Percentiles rank a stretch among this genome's conserved stretches.
phyloP scores from a whole-genome alignment of 805 yeast genomes.

The Sugiyamaella chiloensis region DNA sequence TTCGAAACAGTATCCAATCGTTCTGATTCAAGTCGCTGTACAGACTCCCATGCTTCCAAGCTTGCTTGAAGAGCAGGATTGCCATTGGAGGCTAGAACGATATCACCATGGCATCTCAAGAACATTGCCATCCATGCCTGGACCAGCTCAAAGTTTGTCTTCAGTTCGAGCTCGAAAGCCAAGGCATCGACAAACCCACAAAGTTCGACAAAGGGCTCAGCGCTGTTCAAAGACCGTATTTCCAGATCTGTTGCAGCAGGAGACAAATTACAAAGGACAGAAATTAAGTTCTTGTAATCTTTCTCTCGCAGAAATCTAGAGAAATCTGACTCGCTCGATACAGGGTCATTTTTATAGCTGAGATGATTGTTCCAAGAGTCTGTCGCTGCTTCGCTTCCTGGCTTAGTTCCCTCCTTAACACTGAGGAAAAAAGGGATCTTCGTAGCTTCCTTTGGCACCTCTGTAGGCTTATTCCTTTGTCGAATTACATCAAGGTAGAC shows the following conservation, averaged over 20 bases:
- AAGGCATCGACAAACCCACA: slow-evolving; percentile 65
- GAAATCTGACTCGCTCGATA: slow-evolving; percentile 50
- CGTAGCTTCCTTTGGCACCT: slow-evolving; percentile 81
- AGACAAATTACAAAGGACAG: slow-evolving; percentile 54
- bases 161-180: slow-evolving; percentile 51
- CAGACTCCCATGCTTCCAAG: slow-evolving; percentile 47
- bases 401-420: slow-evolving; percentile 51
- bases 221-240: slow-evolving; percentile 65
- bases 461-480: slow-evolving; percentile 83
- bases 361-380: slow-evolving; percentile 12
- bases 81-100: slow-evolving; percentile 40
- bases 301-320: slow-evolving; percentile 62
- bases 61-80: slow-evolving; percentile 41
- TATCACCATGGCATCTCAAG: slow-evolving; percentile 78
- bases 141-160: slow-evolving; percentile 67
- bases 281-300: slow-evolving; percentile 52
- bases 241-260: slow-evolving; percentile 85
- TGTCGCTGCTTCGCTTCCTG: slow-evolving; percentile 31
- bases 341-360: slow-evolving; percentile 5
- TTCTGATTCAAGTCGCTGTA: slow-evolving; percentile 42
- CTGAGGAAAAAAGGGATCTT: slow-evolving; percentile 78
- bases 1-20: slow-evolving; percentile 66
- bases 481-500: slow-evolving; percentile 80
- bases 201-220: slow-evolving; percentile 67
- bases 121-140: slow-evolving; percentile 79